Base-by-base conservation (phyloP, 2,329 filamentous ascomycete species). In the Aurifilum marmelostoma region DNA sequence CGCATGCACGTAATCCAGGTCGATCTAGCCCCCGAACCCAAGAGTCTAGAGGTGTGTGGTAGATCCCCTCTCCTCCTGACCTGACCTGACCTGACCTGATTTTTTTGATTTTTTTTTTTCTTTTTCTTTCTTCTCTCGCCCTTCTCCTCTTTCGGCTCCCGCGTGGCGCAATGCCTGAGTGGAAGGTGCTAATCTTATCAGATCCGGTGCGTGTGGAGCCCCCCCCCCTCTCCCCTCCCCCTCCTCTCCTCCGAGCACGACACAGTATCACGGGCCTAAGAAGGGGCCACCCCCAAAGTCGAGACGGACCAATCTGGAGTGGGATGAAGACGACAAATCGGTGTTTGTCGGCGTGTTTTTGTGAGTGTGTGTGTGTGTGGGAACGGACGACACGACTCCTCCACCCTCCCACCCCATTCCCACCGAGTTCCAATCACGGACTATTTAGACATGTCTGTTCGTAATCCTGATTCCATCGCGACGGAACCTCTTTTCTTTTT, bases 131-230 rank as follows among this genome's bases (percentile, higher is more conserved):
- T 8, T 34, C 8, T 8, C 8, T 8, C 34, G 4, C 34, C 34
- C 34, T 34, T 37, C 56, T 56, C 24, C 52, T 56, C 52, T 56
- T 29, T 29, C 52, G 52, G 24, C 24, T 56, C 27, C 52, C 52
- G 52, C 27, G 52, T 56, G 50, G 50, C 50, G 50, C n/a, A 54
- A 54, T 27, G 24, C 50, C 50, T 54, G 50, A 27, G 24, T 56
- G 52, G 52, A 18, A 56, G 52, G 52, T 56, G n/a, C n/a, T 56
- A 59, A 59, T 59, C 56, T 59, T 59, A 59, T 59, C 56, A 59
- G 56, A 59, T 59, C 56, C 56, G 56, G 56, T 59, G 56, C 56
- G 56, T 34, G 56, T 59, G 56, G 56, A 32, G n/a, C 56, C 18
- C 9, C 41, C 18, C 41, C 41, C 8, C 4, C 34, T 8, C 34